phyloP scores from a whole-genome alignment of 352 stramenopile genomes.

The Globisporangium paroecandrum region DNA sequence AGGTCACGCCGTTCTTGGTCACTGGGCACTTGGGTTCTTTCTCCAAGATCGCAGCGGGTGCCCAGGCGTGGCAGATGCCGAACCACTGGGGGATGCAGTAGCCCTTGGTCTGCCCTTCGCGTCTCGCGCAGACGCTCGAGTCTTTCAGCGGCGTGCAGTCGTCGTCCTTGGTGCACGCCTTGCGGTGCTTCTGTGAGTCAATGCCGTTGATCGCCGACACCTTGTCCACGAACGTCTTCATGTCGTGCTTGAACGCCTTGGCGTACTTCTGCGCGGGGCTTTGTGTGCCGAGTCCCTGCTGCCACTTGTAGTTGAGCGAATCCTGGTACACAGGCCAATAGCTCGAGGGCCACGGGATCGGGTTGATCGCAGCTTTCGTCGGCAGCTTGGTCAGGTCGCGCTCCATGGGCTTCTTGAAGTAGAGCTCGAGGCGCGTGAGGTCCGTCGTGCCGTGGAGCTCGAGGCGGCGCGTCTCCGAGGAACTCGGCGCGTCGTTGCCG shows the following conservation, averaged over 20 bases:
- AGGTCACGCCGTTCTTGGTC: conserved; percentile 44
- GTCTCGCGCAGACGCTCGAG: conserved; percentile 42
- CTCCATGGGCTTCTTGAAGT: conserved; percentile 42
- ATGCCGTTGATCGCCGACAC: conserved; percentile 48
- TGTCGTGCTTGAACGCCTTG: conserved; percentile 41
- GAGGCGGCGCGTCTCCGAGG: conserved; percentile 21
- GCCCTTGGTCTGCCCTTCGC: conserved; percentile 22
- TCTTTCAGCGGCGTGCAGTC: conserved; percentile 38
- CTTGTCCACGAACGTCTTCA: conserved; percentile 33
- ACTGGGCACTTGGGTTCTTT: conserved; percentile 43
- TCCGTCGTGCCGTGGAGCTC: conserved; percentile 40
- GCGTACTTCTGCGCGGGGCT: conserved; percentile 57
- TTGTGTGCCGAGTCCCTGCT: conserved; percentile 21
- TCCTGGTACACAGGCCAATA: conserved; percentile 68
- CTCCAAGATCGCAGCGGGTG: conserved; percentile 48
- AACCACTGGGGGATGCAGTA: conserved; percentile 61
- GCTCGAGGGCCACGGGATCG: conserved; percentile 60
- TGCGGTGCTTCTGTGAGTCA: conserved; percentile 33
- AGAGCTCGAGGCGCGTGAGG: conserved; percentile 47
- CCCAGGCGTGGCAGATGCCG: conserved; percentile 62
- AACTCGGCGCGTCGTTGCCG: neutral
- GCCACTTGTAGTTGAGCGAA: conserved; percentile 61
- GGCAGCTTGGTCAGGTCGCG: conserved; percentile 50
- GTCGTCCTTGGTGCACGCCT: conserved; percentile 23
- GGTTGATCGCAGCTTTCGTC: conserved; percentile 35